Percentiles rank a stretch among this genome's conserved stretches.
phyloP scores from a whole-genome alignment of 495 filamentous ascomycete genomes.

The Astrothelium subdiscretum region DNA sequence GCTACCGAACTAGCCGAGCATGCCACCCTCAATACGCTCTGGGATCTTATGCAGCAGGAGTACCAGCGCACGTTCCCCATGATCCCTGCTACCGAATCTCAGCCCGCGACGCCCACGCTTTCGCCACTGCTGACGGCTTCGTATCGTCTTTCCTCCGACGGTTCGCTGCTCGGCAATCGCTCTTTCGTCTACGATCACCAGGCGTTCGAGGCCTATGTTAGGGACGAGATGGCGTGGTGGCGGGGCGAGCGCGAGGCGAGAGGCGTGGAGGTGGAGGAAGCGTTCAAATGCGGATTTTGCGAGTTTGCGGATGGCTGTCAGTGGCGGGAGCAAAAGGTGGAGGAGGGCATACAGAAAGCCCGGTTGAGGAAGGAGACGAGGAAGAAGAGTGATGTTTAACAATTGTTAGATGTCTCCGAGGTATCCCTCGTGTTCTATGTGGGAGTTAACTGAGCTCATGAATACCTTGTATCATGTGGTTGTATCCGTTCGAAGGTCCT shows the following conservation, averaged over 20 bases:
- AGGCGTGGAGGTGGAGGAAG: constrained; percentile 82
- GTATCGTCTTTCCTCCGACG: constrained; percentile 42
- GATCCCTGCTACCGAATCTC: constrained; percentile 39
- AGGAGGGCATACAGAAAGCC: constrained; percentile 32
- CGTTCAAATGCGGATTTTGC: constrained; percentile 72
- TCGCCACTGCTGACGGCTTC: constrained; percentile 47
- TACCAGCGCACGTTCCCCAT: constrained; percentile 12
- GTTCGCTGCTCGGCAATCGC: constrained; percentile 51
- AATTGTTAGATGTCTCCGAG: no score
- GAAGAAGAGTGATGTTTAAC: constrained; percentile 9
- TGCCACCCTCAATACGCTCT: constrained; percentile 50
- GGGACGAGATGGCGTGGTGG: constrained; percentile 75
- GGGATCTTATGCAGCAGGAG: constrained; percentile 49
- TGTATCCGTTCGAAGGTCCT: no score
- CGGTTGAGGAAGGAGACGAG: constrained; percentile 15
- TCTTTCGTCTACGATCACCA: constrained; percentile 57
- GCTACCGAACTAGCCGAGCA: constrained; percentile 46
- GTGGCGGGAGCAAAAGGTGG: constrained; percentile 44
- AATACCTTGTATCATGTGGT: no score
- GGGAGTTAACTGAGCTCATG: no score
- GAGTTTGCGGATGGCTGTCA: constrained; percentile 50
- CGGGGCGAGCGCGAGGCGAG: constrained; percentile 58
- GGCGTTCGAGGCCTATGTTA: constrained; percentile 51
- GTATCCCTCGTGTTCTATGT: no score
- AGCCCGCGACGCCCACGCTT: constrained; percentile 34